Percentiles rank a stretch among this genome's conserved stretches.
phyloP scores from a whole-genome alignment of 495 filamentous ascomycete genomes.

The Annulohypoxylon nitens region DNA sequence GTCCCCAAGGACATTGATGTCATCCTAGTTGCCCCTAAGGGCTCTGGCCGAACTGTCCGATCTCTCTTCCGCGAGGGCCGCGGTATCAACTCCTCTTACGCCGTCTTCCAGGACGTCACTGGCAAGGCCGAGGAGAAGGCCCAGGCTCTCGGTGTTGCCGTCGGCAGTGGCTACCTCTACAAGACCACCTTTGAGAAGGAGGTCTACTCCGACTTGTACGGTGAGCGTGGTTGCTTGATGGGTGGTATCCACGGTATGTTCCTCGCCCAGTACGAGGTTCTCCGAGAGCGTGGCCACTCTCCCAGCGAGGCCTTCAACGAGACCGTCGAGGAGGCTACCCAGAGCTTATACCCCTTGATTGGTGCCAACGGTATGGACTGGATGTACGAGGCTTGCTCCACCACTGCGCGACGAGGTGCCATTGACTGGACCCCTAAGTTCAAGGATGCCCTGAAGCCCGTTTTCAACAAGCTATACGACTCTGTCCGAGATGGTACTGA shows the following conservation, averaged over 20 bases:
- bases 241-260: conserved; percentile 99
- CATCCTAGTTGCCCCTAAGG: conserved; percentile 99
- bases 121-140: conserved; percentile 99
- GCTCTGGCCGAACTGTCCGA: conserved; percentile 97
- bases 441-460: conserved; percentile 96
- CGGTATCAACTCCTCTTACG: conserved; percentile 99
- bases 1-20: conserved; percentile 95
- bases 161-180: conserved; percentile 98
- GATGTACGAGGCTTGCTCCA: conserved; percentile 99
- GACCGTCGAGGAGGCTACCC: conserved; percentile 99
- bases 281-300: conserved; percentile 96
- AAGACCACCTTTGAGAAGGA: conserved; percentile 99
- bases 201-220: conserved; percentile 99
- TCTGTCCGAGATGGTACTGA: conserved; percentile 88
- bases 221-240: conserved; percentile 99
- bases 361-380: conserved; percentile 98
- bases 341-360: conserved; percentile 96
- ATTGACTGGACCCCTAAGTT: conserved; percentile 97
- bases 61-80: conserved; percentile 97
- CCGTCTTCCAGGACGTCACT: conserved; percentile 98
- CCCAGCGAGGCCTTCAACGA: conserved; percentile 99
- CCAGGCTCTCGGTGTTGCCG: conserved; percentile 93
- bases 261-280: conserved; percentile 99
- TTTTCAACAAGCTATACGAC: conserved; percentile 97
- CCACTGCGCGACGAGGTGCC: conserved; percentile 96